Evolutionary conservation across 257 asterid species (phyloP).

Genomic region (Misopates orontium): DNA sequence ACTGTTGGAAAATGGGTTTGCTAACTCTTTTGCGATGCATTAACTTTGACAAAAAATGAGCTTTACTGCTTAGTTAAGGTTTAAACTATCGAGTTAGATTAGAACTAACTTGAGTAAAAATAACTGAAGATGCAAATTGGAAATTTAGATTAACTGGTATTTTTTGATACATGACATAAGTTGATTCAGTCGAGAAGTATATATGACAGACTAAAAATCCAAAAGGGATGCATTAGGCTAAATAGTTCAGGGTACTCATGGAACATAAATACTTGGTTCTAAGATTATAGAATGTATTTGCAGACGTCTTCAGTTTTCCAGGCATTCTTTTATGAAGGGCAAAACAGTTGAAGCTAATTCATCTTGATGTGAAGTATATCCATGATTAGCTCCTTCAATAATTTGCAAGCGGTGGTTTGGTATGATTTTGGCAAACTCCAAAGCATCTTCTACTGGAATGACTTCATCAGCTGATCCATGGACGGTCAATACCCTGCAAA

Average conservation of each 20-base stretch:
- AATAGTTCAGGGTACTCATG: not conserved
- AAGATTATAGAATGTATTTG: conserved; percentile 18
- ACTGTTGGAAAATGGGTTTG: no score
- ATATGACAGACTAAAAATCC: no score
- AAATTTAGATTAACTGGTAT: no score
- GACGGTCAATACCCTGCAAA: conserved; percentile 60
- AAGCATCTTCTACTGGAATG: conserved; percentile 60
- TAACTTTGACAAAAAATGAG: no score
- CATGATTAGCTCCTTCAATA: conserved; percentile 61
- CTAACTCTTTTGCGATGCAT: no score
- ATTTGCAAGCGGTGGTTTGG: conserved; percentile 55
- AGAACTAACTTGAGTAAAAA: no score
- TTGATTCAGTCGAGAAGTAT: no score
- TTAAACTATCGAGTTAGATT: no score
- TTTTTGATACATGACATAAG: no score
- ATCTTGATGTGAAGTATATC: conserved; percentile 48
- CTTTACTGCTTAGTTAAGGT: no score
- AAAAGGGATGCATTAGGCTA: no score
- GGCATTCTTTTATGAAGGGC: conserved; percentile 52
- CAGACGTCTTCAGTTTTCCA: conserved; percentile 24
- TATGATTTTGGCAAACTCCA: conserved; percentile 58
- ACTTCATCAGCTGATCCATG: conserved; percentile 69
- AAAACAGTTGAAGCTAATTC: conserved; percentile 45
- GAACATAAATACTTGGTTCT: not conserved
- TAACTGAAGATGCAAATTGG: no score